Evolutionary conservation across 371 early-diverging fungal genomes (phyloP), one percentile per base, ranked within the genome.

Genomic region (Dichotomocladium elegans): DNA sequence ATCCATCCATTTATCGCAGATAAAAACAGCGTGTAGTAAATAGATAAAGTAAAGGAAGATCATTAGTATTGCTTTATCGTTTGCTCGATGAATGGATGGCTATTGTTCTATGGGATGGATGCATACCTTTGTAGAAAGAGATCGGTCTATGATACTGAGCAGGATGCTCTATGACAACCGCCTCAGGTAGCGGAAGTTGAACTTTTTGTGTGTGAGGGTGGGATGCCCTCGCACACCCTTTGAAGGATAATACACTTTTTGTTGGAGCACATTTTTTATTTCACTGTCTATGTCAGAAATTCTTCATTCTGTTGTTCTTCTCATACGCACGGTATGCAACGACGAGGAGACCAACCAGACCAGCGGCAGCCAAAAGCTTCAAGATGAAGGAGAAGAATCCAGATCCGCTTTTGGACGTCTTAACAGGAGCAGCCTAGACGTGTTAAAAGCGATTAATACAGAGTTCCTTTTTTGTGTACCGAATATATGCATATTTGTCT

Each of bases 271-370:
- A 34, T 34, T 34, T 3, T 3, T 34, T 34, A 17, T 34, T 34
- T 34, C 17, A n/a, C 35, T 6, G 6, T n/a, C 17, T 0, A 9
- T 15, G 17, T 56, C 35, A 56, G 40, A 90, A 88, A 25, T 85
- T 74, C 74, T 86, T 87, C 72, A 80, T 86, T 52, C 77, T 55
- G 49, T 85, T 82, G 43, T 61, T 68, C 57, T 77, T 79, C 55
- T 78, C 79, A 55, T 82, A 80, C 63, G 72, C 72, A 43, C 80
- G 69, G 58, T 82, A 85, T 24, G 74, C 82, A 28, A 80, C 66
- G 42, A 74, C 74, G 28, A 81, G 57, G 2, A 74, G 72, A 41
- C 73, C 81, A 47, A 81, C 78, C 42, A 88, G 60, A 48, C 65
- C 85, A 40, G 66, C 75, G 14, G 74, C 78, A 4, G 74, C 70